These are phyloP conservation scores for Myxozyma neotropica DNA, from an alignment of 805 yeast species.

Conservation along the genomic window DNA sequence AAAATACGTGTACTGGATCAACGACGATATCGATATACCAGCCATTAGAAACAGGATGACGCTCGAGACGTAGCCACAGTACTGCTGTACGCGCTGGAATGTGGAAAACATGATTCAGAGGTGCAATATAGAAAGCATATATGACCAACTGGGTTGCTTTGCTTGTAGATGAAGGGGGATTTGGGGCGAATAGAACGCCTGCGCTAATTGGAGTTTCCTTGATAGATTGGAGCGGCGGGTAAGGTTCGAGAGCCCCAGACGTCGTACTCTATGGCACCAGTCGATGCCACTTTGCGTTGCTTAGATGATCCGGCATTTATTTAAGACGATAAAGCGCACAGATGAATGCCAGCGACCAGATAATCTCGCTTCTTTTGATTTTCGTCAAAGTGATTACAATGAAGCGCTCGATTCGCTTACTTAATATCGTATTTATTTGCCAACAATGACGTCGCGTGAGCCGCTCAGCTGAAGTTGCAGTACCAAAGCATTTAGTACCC, in stretches of 20 bases:
- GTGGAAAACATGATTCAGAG: conserved; percentile 41
- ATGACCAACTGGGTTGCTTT: neutral
- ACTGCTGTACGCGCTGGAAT: conserved; percentile 42
- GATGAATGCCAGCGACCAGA: too few relatives aligned
- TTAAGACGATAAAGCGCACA: too few relatives aligned
- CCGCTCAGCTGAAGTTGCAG: neutral
- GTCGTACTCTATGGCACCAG: too few relatives aligned
- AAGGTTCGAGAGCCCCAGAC: neutral
- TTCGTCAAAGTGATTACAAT: too few relatives aligned
- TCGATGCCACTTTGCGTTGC: too few relatives aligned
- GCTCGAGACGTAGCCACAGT: conserved; percentile 42
- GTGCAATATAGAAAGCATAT: neutral
- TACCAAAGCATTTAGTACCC: neutral
- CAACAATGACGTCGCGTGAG: conserved; percentile 9
- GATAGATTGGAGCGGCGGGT: neutral
- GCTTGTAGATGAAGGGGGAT: neutral
- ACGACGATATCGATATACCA: conserved; percentile 37
- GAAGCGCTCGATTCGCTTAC: too few relatives aligned
- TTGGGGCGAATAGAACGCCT: neutral
- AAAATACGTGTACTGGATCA: conserved; percentile 32
- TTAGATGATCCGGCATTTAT: too few relatives aligned
- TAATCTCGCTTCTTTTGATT: too few relatives aligned
- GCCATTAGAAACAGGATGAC: conserved; percentile 39
- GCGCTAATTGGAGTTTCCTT: neutral
- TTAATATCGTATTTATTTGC: too few relatives aligned